Evolutionary conservation across 75 land plant genomes (phyloP), one percentile per base, ranked within the genome.

Genomic region (Cupressus sempervirens): DNA sequence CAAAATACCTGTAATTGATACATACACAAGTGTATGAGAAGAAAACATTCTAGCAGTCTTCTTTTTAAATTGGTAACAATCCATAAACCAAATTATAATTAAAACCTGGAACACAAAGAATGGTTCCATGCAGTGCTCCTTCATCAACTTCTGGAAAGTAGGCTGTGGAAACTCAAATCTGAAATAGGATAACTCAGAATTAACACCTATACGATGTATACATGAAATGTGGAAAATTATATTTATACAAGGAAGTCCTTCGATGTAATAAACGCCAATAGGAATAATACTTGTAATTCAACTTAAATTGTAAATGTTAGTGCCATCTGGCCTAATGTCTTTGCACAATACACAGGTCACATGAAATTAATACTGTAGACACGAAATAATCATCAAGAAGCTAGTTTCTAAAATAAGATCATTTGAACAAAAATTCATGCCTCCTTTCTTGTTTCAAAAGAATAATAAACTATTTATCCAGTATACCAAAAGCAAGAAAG

Each of bases 111-210:
- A 98, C 52, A 98, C 99, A 90, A 98, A 98, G 82, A 98, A 98
- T 0, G 99, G 99, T 82, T 96, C 99, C 98, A 93, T 96, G 85
- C 94, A 91, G 35, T 98, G 93, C 88, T 98, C 99, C 82, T 98
- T 98, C 98, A 98, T 93, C 89, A 98, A 87, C 82, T 93, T 93
- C 85, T 91, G 93, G 85, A 98, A 98, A 53, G 96, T 98, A 20
- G 99, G 99, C 73, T 96, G 98, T 32, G 99, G 99, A 76, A 96
- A 98, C 48, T 96, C 98, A 93, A 98, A 98, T 75, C 99, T 97
- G 83, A 34, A 88, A 2, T 50, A 82, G 34, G 65, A 53, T 68
- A 46, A 35, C 53, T 38, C 9, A 46, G 83, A 35, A 48, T 82
- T 3, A 82, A 82, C 34, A 76, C n/a, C 79, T 40, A 76, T 20